A percentile compares a stretch with the other conserved stretches of the same genome.
These are phyloP conservation scores for Phytophthora pinifolia DNA, from an alignment of 352 stramenopile genomes.

Conservation along the genomic window DNA sequence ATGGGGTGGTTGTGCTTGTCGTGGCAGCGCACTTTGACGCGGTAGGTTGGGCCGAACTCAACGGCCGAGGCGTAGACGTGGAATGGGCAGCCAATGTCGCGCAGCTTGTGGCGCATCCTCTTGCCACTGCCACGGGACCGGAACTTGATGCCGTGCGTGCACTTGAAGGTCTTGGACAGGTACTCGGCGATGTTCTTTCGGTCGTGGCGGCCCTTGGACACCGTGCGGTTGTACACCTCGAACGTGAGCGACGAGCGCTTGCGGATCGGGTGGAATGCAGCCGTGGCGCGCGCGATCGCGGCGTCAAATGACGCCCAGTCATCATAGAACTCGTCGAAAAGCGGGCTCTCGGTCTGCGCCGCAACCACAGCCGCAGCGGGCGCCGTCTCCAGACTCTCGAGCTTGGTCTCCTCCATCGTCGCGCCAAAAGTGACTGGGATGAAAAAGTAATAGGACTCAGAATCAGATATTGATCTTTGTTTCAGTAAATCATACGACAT, in stretches of 20 bases:
- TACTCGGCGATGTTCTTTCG: slow-evolving; percentile 74
- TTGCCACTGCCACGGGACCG: slow-evolving; percentile 70
- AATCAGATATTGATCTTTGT: slow-evolving; percentile 11
- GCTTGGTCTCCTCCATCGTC: slow-evolving; percentile 28
- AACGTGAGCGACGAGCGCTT: slow-evolving; percentile 85
- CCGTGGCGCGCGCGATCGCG: slow-evolving; percentile 58
- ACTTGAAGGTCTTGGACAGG: slow-evolving; percentile 85
- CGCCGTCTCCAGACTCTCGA: slow-evolving; percentile 26
- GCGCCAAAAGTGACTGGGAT: slow-evolving; percentile 3
- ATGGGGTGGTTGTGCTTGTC: slow-evolving; percentile 83
- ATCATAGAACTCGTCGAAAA: slow-evolving; percentile 78
- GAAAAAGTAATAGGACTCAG: slow-evolving; percentile 5
- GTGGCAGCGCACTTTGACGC: slow-evolving; percentile 69
- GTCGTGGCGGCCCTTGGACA: slow-evolving; percentile 83
- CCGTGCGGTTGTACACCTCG: slow-evolving; percentile 85
- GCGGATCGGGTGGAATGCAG: slow-evolving; percentile 71
- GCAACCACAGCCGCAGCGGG: neutral
- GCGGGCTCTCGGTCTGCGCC: slow-evolving; percentile 15
- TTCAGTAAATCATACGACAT: slow-evolving; percentile 9
- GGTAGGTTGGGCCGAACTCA: slow-evolving; percentile 62
- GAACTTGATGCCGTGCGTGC: slow-evolving; percentile 85
- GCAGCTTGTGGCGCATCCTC: slow-evolving; percentile 61
- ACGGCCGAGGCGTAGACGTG: slow-evolving; percentile 77
- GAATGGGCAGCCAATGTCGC: slow-evolving; percentile 78
- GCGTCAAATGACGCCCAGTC: slow-evolving; percentile 74